These are phyloP conservation scores for Sporothrix inflata DNA, from an alignment of 2,329 filamentous ascomycete genomes.

Conservation along the genomic window DNA sequence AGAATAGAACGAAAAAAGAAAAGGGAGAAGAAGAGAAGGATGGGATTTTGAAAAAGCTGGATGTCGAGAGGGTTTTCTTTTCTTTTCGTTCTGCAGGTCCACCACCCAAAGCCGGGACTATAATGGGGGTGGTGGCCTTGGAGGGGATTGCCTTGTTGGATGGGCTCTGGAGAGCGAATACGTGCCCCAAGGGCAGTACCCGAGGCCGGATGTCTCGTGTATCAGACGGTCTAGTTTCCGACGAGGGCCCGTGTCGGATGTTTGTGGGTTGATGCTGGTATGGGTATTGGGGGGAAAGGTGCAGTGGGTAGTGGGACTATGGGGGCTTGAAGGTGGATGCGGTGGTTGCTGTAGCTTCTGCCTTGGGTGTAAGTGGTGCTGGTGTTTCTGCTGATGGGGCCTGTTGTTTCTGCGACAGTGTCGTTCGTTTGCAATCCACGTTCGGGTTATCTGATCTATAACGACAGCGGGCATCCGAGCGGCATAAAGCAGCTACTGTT, in stretches of 20 bases:
- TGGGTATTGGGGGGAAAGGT: not conserved
- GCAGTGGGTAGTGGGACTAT: slow-evolving; percentile 13
- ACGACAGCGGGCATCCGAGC: slow-evolving; percentile 59
- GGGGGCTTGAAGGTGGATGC: slow-evolving; percentile 2
- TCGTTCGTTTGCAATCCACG: slow-evolving; percentile 52
- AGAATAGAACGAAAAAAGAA: slow-evolving; percentile 14
- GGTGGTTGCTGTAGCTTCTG: slow-evolving; percentile 13
- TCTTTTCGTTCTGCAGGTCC: slow-evolving; percentile 4
- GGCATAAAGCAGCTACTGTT: slow-evolving; percentile 43
- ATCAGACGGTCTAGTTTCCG: slow-evolving; percentile 46
- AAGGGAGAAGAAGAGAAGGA: slow-evolving; percentile 34
- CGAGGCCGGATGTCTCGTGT: slow-evolving; percentile 44
- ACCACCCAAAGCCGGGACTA: slow-evolving; percentile 35
- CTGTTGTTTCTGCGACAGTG: slow-evolving; percentile 33
- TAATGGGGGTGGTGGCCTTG: slow-evolving; percentile 37
- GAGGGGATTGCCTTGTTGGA: slow-evolving; percentile 33
- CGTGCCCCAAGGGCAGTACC: slow-evolving; percentile 46
- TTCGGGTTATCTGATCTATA: slow-evolving; percentile 56
- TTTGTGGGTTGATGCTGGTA: slow-evolving; percentile 45
- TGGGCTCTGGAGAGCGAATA: slow-evolving; percentile 31
- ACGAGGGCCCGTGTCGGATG: slow-evolving; percentile 46
- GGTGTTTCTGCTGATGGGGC: slow-evolving; percentile 19
- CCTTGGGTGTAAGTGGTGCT: not conserved
- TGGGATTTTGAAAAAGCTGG: slow-evolving; percentile 28
- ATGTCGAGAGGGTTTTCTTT: slow-evolving; percentile 23